Evolutionary conservation across 2,329 filamentous ascomycete species (phyloP).

Genomic region (Pseudocercospora fuligena): DNA sequence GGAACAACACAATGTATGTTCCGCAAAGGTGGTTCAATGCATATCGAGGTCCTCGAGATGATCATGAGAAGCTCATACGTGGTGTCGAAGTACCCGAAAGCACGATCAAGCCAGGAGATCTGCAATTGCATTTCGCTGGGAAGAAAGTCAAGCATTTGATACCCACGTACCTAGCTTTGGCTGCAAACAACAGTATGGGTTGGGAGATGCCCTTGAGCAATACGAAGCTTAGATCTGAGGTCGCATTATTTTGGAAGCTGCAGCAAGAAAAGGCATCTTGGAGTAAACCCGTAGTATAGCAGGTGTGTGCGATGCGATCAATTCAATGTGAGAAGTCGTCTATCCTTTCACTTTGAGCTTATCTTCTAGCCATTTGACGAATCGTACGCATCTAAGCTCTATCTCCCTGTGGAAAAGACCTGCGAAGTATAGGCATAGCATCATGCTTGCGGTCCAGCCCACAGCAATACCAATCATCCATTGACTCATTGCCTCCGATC

Average conservation of each 20-base stretch:
- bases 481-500: not conserved
- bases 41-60: conserved; percentile 15
- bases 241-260: conserved; percentile 32
- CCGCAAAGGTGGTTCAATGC: conserved; percentile 36
- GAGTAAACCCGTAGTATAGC: not conserved
- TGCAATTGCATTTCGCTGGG: conserved; percentile 33
- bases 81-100: conserved; percentile 17
- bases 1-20: conserved; percentile 8
- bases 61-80: conserved; percentile 39
- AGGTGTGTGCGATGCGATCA: not conserved
- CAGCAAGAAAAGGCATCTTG: conserved; percentile 17
- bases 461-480: not conserved
- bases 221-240: conserved; percentile 29
- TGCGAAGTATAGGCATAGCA: not conserved
- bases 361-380: not conserved
- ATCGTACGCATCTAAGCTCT: not conserved
- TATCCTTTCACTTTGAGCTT: not conserved
- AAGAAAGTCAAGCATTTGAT: conserved; percentile 31
- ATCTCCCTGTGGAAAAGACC: not conserved
- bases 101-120: conserved; percentile 22
- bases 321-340: not conserved
- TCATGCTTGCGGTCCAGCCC: not conserved
- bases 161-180: conserved; percentile 26
- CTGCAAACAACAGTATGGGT: conserved; percentile 11
- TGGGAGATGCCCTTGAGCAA: conserved; percentile 26